Evolutionary conservation across 306 rosid genomes (phyloP).

Genomic region (Pyrus communis): DNA sequence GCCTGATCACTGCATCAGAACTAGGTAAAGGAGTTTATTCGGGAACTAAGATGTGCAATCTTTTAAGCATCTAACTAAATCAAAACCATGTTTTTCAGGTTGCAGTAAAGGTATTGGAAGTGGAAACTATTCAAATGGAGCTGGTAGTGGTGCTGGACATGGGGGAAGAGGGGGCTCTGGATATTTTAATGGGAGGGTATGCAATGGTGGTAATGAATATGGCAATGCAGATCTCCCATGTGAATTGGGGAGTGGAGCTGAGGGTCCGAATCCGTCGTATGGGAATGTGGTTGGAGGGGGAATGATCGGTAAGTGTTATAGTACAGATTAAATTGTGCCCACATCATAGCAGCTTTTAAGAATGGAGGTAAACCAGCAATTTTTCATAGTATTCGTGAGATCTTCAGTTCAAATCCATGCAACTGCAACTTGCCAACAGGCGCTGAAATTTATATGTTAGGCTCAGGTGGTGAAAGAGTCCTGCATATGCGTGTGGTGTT

Average conservation of each 20-base stretch:
- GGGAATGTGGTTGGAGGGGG: slow-evolving; percentile 87
- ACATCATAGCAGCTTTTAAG: not conserved
- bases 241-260: slow-evolving; percentile 93
- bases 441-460: not conserved
- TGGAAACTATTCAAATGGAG: slow-evolving; percentile 92
- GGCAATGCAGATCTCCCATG: slow-evolving; percentile 95
- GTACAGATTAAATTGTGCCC: not conserved
- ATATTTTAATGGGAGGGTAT: slow-evolving; percentile 65
- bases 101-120: slow-evolving; percentile 90
- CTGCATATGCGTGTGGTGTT: too few relatives aligned
- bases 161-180: slow-evolving; percentile 99
- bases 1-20: slow-evolving; percentile 69
- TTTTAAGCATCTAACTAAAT: slow-evolving; percentile 29
- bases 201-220: slow-evolving; percentile 76
- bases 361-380: not conserved
- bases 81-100: slow-evolving; percentile 48
- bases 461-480: too few relatives aligned
- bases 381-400: not conserved
- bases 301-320: slow-evolving; percentile 61
- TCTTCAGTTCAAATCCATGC: not conserved
- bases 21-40: slow-evolving; percentile 43
- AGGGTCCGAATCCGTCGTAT: slow-evolving; percentile 63
- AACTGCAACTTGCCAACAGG: not conserved
- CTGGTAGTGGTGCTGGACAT: slow-evolving; percentile 99
- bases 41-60: not conserved